Conservation (phyloP, 208 protist genomes). For the Acanthamoeba sp. region DNA sequence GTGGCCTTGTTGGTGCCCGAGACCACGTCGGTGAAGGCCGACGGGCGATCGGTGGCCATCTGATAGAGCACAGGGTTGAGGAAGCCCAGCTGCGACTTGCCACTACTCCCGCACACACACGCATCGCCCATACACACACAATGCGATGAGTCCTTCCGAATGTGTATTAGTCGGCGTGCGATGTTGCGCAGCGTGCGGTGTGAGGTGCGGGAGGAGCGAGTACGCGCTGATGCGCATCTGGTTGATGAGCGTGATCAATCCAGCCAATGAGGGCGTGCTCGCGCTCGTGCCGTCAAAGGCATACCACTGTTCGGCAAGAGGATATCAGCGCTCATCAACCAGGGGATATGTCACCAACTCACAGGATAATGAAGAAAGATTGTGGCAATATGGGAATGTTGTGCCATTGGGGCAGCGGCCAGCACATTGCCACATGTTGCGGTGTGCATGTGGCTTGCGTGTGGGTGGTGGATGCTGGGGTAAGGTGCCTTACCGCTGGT, state of each 20-base stretch:
- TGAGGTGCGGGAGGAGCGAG: background rate
- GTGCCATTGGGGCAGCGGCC: too few species aligned
- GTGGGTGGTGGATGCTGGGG: too few species aligned
- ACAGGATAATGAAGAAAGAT: too few species aligned
- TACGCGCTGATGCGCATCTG: constrained; percentile 46
- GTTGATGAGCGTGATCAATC: constrained; percentile 84
- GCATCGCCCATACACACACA: too few species aligned
- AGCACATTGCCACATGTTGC: too few species aligned
- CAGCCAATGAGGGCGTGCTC: constrained; percentile 80
- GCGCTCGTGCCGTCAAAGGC: constrained; percentile 80
- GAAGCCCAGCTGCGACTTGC: constrained; percentile 82
- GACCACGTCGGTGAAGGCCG: constrained; percentile 82
- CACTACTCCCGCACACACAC: background rate
- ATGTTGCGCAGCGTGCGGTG: background rate
- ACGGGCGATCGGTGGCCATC: background rate
- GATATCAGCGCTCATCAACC: too few species aligned
- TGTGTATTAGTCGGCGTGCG: background rate
- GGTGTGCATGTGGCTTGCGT: too few species aligned
- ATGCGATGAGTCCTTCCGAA: background rate
- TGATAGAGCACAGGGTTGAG: constrained; percentile 86
- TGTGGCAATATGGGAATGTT: too few species aligned
- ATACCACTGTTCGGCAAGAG: background rate
- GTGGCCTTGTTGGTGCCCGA: constrained; percentile 75
- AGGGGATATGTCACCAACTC: too few species aligned
- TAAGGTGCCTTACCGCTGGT: background rate